Percentiles rank a stretch among this genome's conserved stretches.
phyloP scores from a whole-genome alignment of 2,329 filamentous ascomycete genomes.

The Colletotrichum chrysophilum region DNA sequence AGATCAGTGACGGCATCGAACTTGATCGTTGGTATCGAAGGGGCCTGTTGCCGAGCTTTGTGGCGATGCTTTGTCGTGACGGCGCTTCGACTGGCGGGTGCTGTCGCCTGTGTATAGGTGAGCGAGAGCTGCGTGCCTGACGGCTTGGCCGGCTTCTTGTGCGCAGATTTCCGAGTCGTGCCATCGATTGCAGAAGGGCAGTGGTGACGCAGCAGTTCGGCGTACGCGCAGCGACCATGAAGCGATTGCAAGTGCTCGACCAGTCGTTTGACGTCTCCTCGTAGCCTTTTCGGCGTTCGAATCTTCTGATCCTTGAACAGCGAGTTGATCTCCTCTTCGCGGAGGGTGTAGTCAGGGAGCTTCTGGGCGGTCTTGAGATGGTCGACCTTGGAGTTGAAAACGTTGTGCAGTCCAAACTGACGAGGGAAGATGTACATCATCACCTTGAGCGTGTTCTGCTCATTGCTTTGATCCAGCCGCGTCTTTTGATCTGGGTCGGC shows the following conservation, averaged over 20 bases:
- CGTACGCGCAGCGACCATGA: slow-evolving; percentile 80
- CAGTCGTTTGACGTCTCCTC: slow-evolving; percentile 64
- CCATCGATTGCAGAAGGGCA: slow-evolving; percentile 62
- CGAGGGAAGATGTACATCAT: slow-evolving; percentile 94
- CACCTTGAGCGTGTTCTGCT: slow-evolving; percentile 67
- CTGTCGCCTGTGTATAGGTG: neutral
- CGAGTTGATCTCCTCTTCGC: slow-evolving; percentile 78
- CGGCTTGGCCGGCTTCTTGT: neutral
- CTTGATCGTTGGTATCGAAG: slow-evolving; percentile 39
- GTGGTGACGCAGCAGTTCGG: slow-evolving; percentile 78
- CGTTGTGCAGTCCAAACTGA: slow-evolving; percentile 90
- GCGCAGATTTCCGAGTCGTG: neutral
- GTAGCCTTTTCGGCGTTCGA: slow-evolving; percentile 68
- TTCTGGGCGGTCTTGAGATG: slow-evolving; percentile 69
- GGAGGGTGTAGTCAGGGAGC: slow-evolving; percentile 83
- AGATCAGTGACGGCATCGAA: slow-evolving; percentile 63
- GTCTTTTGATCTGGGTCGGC: neutral
- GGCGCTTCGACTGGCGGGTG: neutral
- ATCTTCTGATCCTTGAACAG: slow-evolving; percentile 35
- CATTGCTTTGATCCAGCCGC: slow-evolving; percentile 30
- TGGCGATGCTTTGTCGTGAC: neutral
- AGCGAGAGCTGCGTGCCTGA: neutral
- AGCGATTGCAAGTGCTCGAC: slow-evolving; percentile 72
- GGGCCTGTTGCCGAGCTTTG: neutral
- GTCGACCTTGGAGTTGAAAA: slow-evolving; percentile 78